Base-by-base conservation (phyloP, 495 filamentous ascomycete genomes). In the Aspergillus steynii region DNA sequence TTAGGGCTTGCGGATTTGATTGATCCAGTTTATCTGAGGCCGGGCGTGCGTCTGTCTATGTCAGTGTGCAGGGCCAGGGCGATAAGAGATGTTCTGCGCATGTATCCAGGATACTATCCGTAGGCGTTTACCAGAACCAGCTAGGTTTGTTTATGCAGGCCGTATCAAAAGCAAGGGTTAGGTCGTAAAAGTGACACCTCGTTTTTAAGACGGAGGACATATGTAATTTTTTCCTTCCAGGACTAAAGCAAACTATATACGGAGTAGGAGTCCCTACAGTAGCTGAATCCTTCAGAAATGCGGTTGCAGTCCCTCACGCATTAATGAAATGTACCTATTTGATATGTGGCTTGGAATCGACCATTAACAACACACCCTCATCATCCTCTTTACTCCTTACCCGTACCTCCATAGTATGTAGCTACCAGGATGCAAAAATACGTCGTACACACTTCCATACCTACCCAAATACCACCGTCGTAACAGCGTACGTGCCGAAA, bases 211-310 rank as follows among this genome's bases (percentile, higher is more conserved):
- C 2, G 9, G 8, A 7, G 5, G 34, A 37, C 20, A 10, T 50
- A 10, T 25, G 48, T 50, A 50, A 5, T 52, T 29, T 14, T 5
- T 27, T 29, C 2, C 29, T 14, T 15, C 26, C 29, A 29, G 28
- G 2, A 50, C 46, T 47, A 26, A 26, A 2, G n/a, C 48, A 31
- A 20, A 28, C 56, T 32, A 28, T 42, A 28, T 20, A 20, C 20
- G 20, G 20, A 20, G 20, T 20, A 20, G 28, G 28, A 34, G 56
- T 42, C 56, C 56, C 56, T 59, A 59, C 56, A 59, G 56, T 59
- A 59, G 56, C 4, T 32, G 5, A 12, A 50, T 59, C 3, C 37
- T 50, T 15, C 42, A 58, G 37, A 37, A 37, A 45, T 48, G 37
- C 7, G 47, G 12, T 0, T 15, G 37, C 37, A 42, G 37, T 10